Evolutionary conservation across 202 grass and related monocot genomes (phyloP), one percentile per base, ranked within the genome.

Genomic region (Setaria viridis): DNA sequence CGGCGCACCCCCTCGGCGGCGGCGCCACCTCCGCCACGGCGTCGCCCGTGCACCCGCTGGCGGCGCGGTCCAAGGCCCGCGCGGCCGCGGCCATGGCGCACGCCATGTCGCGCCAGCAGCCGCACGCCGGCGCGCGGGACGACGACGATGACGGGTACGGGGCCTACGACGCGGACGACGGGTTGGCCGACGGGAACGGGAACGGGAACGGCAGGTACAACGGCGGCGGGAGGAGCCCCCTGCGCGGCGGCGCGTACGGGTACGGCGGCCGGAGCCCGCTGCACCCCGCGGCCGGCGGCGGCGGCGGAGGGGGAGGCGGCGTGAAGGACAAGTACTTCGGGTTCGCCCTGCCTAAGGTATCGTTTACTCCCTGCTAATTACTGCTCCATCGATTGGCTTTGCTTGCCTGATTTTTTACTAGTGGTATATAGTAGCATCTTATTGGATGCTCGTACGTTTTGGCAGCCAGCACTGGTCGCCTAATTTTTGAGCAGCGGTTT

Each of bases 281-380:
- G 19, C 75, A 57, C 70, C n/a, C 77, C 53, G 58, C 80, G 39
- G 39, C 54, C 4, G 70, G 37, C 17, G 72, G 9, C 77, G 62
- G 45, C 39, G 81, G 50, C 4, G 70, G 37, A 12, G 72, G 9
- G 70, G 62, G 45, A 32, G 81, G 50, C 35, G 81, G 11, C 25
- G 66, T 45, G 19, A 83, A 86, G 92, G 81, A 86, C 66, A 90
- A 79, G 77, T 81, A 85, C 85, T 76, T 87, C 16, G 84, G 86
- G 2, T 81, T 88, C 54, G 76, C 88, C 16, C 70, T 91, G 66
- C 88, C 93, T 73, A 83, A 79, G 93, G 93, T 94, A 87, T 58
- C 7, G 45, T 32, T 75, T 72, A 82, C 62, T 20, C 10, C 20
- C 72, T 9, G 83, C 77, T 29, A 63, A 48, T 21, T 13, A 46